phyloP scores from a whole-genome alignment of 2,329 filamentous ascomycete species.

The Penicillium sp. region DNA sequence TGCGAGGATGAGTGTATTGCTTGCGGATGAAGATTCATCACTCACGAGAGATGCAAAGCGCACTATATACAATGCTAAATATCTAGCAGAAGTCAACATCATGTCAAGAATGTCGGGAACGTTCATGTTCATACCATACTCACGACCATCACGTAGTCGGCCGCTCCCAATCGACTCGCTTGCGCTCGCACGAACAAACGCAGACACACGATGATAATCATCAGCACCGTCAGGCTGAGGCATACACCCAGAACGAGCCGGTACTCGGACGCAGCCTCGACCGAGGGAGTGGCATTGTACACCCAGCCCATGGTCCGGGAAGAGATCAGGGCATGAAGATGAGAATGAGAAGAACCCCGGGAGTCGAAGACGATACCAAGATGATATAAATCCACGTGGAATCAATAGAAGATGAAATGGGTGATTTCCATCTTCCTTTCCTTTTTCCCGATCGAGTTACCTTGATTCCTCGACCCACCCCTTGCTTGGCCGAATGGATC shows the following conservation, averaged over 20 bases:
- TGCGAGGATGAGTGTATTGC: constrained; percentile 23
- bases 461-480: neutral
- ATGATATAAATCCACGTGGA: neutral
- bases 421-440: neutral
- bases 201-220: constrained; percentile 42
- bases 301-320: constrained; percentile 51
- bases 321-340: neutral
- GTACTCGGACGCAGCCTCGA: constrained; percentile 51
- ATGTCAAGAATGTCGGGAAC: neutral
- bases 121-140: constrained; percentile 27
- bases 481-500: neutral
- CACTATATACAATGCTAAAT: constrained; percentile 52
- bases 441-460: neutral
- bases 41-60: constrained; percentile 52
- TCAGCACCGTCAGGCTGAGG: constrained; percentile 45
- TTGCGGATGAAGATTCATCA: neutral
- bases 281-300: constrained; percentile 48
- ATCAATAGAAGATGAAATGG: neutral
- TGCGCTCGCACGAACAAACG: constrained; percentile 46
- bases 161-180: constrained; percentile 46
- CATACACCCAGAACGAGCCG: constrained; percentile 52
- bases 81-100: constrained; percentile 32
- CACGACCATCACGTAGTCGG: constrained; percentile 47
- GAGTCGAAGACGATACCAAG: no score
- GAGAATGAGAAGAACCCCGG: neutral